Evolutionary conservation across 352 stramenopile genomes (phyloP), one percentile per base, ranked within the genome.

Genomic region (Globisporangium parvum): DNA sequence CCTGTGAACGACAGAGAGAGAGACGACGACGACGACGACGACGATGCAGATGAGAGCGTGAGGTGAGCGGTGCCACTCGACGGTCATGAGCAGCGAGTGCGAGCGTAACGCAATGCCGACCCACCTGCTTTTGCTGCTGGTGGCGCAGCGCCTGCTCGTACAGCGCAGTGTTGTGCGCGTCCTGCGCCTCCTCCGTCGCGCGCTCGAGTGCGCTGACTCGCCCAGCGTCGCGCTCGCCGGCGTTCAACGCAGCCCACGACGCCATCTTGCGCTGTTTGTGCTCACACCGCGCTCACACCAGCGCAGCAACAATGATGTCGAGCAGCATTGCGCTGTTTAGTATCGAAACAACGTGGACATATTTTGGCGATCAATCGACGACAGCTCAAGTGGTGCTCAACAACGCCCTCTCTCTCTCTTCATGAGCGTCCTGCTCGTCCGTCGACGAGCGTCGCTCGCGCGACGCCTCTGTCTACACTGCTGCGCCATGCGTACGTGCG

Each of bases 191-290:
- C 44, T 80, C 68, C 9, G 78, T 91, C 10, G 75, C 75, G 10
- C 64, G 59, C 47, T 66, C 57, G 20, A 63, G 54, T 4, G 62
- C 61, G 2, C 55, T 49, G 21, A 28, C 31, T 44, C 56, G 55
- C 9, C 33, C 47, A 28, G 45, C 56, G 46, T 62, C 67, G 65
- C 65, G 68, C 24, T 56, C 67, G n/a, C 56, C 55, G 4, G 73
- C 70, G 47, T 90, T 88, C 48, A 90, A 51, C 47, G 80, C 77
- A 37, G 75, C 73, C 80, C 80, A 90, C n/a, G 76, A 86, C 46
- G 73, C 55, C 75, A 87, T 83, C 14, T 20, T 14, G 3, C 2
- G 35, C 18, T 20, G 23, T 24, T 39, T 9, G 35, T 48, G 8
- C 21, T 12, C 8, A 26, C 18, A 28, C 2, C 6, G n/a, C 14